A percentile compares a stretch with the other conserved stretches of the same genome.
These are phyloP conservation scores for Ophiocordyceps camponoti-floridani DNA, from an alignment of 2,329 filamentous ascomycete genomes.

Conservation along the genomic window DNA sequence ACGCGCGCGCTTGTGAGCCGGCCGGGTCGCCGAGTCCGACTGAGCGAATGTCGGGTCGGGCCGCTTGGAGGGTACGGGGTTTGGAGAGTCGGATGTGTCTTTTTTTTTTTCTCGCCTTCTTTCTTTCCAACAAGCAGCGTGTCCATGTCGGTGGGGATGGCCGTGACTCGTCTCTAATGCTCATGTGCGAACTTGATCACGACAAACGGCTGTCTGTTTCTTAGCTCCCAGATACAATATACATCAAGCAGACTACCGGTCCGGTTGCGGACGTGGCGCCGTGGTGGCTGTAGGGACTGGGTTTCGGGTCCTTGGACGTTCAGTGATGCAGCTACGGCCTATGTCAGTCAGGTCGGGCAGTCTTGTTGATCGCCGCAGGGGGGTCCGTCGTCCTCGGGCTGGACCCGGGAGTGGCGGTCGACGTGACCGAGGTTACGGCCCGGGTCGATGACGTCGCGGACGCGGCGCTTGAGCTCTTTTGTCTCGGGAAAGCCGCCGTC, in stretches of 20 bases:
- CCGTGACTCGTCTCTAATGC: conserved; percentile 16
- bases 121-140: background rate
- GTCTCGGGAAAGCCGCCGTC: conserved; percentile 90
- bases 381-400: background rate
- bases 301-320: background rate
- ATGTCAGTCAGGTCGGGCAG: background rate
- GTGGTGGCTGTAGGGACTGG: no score
- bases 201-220: conserved; percentile 23
- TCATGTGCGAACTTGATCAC: conserved; percentile 20
- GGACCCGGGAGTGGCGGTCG: conserved; percentile 25
- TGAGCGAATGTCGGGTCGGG: conserved; percentile 9
- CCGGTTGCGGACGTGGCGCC: background rate
- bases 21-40: conserved; percentile 10
- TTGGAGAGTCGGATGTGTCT: conserved; percentile 3
- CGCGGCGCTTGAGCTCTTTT: conserved; percentile 72
- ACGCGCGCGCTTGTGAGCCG: conserved; percentile 9
- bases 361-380: background rate
- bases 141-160: conserved; percentile 3
- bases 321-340: no score
- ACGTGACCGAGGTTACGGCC: conserved; percentile 65
- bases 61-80: conserved; percentile 11
- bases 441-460: conserved; percentile 71
- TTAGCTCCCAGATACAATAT: conserved; percentile 23
- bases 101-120: background rate
- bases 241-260: conserved; percentile 7